Evolutionary conservation across 805 yeast species (phyloP), one percentile per base, ranked within the genome.

Genomic region (Blastobotrys muscicola): DNA sequence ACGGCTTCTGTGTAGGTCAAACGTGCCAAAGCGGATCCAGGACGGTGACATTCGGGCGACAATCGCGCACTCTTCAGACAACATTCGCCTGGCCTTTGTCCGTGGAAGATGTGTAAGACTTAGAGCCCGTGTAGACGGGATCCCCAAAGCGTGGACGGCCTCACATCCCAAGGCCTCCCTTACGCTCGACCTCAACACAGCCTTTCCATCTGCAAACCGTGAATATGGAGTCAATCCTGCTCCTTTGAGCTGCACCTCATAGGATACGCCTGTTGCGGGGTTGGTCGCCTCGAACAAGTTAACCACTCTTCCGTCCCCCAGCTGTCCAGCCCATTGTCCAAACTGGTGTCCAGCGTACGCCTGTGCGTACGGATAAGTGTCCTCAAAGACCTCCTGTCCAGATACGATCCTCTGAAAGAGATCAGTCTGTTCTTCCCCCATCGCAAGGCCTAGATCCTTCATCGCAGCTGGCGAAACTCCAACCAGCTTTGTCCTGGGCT

Each of bases 341-440:
- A 92, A 90, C 58, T 90, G 98, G 71, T 82, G 86, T 1, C 98
- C 98, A 1, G 97, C 95, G 61, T 90, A 90, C 0, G 90, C 85
- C 60, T 83, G 89, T 9, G 96, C 76, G 62, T 83, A 90, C 0
- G 98, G 97, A 51, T 76, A 76, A n/a, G 49, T 41, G 13, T 58
- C 55, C 29, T 70, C 68, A 32, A 62, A 54, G 1, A 72, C 50
- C n/a, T 62, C 53, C 33, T 75, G 67, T 1, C 97, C 97, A 45
- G 79, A 69, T 3, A 83, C 75, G 2, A 84, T 61, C 26, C 71
- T 63, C 44, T 69, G 71, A 50, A 75, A 80, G 6, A 62, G 65
- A 0, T 69, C 68, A 44, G 75, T 72, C 2, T 62, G 50, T 4
- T 56, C 53, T 35, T 70, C 76, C 5, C 48, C 43, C 2, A 52